Percentiles rank a stretch among this genome's conserved stretches.
Conservation (phyloP, 2,329 filamentous ascomycete species). For the Pestalotiopsis fici region DNA sequence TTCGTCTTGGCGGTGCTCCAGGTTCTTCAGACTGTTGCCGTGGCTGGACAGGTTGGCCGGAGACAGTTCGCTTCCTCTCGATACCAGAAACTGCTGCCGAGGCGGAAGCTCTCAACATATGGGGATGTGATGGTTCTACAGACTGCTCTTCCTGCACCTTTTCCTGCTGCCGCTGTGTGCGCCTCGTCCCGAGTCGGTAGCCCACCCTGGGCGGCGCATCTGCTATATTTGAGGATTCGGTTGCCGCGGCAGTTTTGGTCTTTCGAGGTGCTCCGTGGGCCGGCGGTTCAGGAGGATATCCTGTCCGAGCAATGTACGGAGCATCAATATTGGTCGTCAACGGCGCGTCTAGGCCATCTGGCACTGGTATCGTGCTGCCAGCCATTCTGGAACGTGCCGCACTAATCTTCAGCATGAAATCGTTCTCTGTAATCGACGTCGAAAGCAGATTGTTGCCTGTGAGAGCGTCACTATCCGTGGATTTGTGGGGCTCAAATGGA, state of each 20-base stretch:
- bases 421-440: slow-evolving; percentile 47
- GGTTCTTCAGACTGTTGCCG: slow-evolving; percentile 61
- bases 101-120: slow-evolving; percentile 37
- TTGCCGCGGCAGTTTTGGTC: slow-evolving; percentile 53
- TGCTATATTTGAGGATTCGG: slow-evolving; percentile 46
- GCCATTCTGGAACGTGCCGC: slow-evolving; percentile 50
- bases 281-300: slow-evolving; percentile 37
- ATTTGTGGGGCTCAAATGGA: slow-evolving; percentile 51
- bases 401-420: slow-evolving; percentile 58
- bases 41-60: slow-evolving; percentile 69
- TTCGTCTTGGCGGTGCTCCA: slow-evolving; percentile 66
- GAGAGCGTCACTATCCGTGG: slow-evolving; percentile 35
- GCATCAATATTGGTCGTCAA: slow-evolving; percentile 45
- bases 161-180: slow-evolving; percentile 31
- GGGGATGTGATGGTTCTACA: slow-evolving; percentile 38
- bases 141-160: slow-evolving; percentile 41
- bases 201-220: slow-evolving; percentile 68
- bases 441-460: slow-evolving; percentile 41
- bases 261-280: slow-evolving; percentile 55
- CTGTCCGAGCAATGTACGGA: slow-evolving; percentile 30
- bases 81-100: slow-evolving; percentile 42
- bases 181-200: slow-evolving; percentile 51
- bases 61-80: slow-evolving; percentile 89
- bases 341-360: slow-evolving; percentile 67
- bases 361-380: slow-evolving; percentile 36